A percentile compares a stretch with the other conserved stretches of the same genome.
Evolutionary conservation across 768 basidiomycete species (phyloP).

Genomic region (Trametopsis cervina): DNA sequence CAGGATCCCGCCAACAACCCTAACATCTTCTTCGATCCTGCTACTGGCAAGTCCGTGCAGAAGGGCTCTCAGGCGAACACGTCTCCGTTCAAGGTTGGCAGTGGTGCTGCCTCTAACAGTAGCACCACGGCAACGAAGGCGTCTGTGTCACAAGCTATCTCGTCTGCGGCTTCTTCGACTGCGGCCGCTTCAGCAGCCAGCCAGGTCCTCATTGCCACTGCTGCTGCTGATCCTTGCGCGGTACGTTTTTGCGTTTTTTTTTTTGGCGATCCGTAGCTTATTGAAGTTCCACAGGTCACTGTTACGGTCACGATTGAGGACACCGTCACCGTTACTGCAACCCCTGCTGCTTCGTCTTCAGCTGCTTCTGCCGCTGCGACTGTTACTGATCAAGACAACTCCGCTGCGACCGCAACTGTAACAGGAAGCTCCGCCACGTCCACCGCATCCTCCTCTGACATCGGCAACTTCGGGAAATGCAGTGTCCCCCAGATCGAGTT

Average conservation of each 20-base stretch:
- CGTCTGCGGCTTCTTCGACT: conserved; percentile 9
- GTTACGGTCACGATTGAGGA: not conserved
- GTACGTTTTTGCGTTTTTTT: conserved; percentile 1
- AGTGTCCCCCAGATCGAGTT: conserved; percentile 49
- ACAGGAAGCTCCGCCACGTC: conserved; percentile 14
- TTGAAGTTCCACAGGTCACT: no score
- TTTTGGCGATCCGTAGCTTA: no score
- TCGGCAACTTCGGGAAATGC: conserved; percentile 47
- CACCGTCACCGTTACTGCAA: conserved; percentile 10
- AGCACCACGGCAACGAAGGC: conserved; percentile 4
- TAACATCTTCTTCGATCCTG: conserved; percentile 27
- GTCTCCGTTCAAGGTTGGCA: conserved; percentile 19
- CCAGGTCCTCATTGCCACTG: conserved; percentile 28
- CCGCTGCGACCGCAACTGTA: not conserved
- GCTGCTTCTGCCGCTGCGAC: conserved; percentile 12
- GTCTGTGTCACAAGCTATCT: conserved; percentile 3
- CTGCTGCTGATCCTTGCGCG: conserved; percentile 3
- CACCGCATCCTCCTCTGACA: conserved; percentile 11
- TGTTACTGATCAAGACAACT: not conserved
- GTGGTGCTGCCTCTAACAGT: conserved; percentile 5
- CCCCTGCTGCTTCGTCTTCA: conserved; percentile 14
- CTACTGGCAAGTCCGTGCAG: conserved; percentile 29
- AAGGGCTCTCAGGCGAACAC: conserved; percentile 39
- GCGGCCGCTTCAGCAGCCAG: conserved; percentile 4
- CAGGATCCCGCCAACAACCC: conserved; percentile 29